Conservation (phyloP, 2,329 filamentous ascomycete species). For the Eutypella sp. region DNA sequence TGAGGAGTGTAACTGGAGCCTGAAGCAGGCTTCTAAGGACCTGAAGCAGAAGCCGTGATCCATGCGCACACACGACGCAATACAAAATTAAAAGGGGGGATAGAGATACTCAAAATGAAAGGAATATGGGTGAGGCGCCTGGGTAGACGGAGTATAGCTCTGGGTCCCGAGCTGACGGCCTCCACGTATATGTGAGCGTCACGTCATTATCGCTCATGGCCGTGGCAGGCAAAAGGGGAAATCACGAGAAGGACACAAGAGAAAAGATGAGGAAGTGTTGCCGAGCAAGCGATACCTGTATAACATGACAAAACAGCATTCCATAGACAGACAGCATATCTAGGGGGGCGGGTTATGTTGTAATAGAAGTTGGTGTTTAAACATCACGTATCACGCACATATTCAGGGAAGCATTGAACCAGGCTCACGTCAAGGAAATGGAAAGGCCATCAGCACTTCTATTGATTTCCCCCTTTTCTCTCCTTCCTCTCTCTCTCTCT, state of each 20-base stretch:
- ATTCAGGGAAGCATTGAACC: not conserved
- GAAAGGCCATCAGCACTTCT: not conserved
- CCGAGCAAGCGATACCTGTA: constrained; percentile 1
- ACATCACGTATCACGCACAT: not conserved
- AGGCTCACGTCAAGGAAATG: not conserved
- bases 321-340: constrained; percentile 1
- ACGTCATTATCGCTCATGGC: no score
- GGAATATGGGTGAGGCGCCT: not conserved
- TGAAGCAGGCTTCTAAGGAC: constrained; percentile 57
- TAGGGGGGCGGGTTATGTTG: not conserved
- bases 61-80: not conserved
- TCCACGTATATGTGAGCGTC: no score
- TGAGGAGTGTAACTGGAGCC: constrained; percentile 91
- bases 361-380: not conserved
- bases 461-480: no score
- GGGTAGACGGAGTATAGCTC: no score
- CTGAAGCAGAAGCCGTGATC: constrained; percentile 47
- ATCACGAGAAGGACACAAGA: not conserved
- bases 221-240: not conserved
- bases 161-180: no score
- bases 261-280: not conserved
- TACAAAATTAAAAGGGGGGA: not conserved
- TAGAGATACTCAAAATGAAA: constrained; percentile 1
- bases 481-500: no score
- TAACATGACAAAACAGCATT: constrained; percentile 1